These are phyloP conservation scores for Suillus subalutaceus DNA, from an alignment of 768 basidiomycete genomes.

Conservation along the genomic window DNA sequence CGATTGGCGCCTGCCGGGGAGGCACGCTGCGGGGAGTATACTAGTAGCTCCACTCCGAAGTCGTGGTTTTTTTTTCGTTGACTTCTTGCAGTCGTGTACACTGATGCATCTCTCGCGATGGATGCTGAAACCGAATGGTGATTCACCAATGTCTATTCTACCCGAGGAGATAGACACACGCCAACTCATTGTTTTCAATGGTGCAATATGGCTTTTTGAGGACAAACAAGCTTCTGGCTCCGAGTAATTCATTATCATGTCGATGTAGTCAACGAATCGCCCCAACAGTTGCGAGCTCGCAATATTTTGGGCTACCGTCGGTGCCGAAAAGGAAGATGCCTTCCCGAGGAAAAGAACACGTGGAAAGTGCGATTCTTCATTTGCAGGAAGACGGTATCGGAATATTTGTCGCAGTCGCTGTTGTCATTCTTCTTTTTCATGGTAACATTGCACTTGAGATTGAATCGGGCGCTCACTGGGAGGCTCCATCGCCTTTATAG, in stretches of 20 bases:
- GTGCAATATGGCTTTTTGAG: slow-evolving; percentile 8
- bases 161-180: slow-evolving; percentile 4
- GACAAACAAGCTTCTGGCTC: background rate
- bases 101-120: too few species aligned
- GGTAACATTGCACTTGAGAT: background rate
- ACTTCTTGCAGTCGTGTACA: background rate
- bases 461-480: too few species aligned
- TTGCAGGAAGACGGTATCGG: background rate
- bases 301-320: slow-evolving; percentile 1
- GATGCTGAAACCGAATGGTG: slow-evolving; percentile 5
- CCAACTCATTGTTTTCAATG: background rate
- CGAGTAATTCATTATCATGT: background rate
- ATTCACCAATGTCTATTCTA: background rate
- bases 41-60: background rate
- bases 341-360: slow-evolving; percentile 15
- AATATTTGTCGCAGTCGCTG: too few species aligned
- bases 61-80: background rate
- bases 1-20: slow-evolving; percentile 15
- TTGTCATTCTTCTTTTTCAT: background rate
- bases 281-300: background rate
- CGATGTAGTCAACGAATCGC: background rate
- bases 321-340: slow-evolving; percentile 13
- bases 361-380: slow-evolving; percentile 10
- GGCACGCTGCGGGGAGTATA: slow-evolving; percentile 1
- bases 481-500: background rate